Conservation (phyloP, 805 yeast species). For the Pichia pseudocactophila region DNA sequence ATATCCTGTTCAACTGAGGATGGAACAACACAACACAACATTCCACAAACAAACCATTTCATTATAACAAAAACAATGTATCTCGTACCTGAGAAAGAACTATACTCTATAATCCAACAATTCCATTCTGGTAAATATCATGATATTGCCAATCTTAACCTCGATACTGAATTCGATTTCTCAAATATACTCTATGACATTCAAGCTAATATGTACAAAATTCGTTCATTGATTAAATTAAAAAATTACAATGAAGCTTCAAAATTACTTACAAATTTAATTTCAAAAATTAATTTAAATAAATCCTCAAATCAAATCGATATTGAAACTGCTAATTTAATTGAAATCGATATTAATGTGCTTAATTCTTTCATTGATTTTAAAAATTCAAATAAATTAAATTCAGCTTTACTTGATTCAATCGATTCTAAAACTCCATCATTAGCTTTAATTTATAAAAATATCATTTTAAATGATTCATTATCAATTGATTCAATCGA, state of each 20-base stretch:
- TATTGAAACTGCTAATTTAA: slow-evolving; percentile 1
- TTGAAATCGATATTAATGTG: slow-evolving; percentile 2
- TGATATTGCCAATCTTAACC: slow-evolving; percentile 13
- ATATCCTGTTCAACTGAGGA: too few species aligned
- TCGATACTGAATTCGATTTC: slow-evolving; percentile 21
- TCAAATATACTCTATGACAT: slow-evolving; percentile 18
- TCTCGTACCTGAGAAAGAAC: slow-evolving; percentile 17
- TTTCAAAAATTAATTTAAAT: not conserved
- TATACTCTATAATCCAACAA: slow-evolving; percentile 25
- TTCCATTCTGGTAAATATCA: slow-evolving; percentile 21
- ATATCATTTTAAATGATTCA: slow-evolving; percentile 8
- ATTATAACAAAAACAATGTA: slow-evolving; percentile 12
- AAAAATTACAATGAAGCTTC: not conserved
- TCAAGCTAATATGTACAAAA: slow-evolving; percentile 20
- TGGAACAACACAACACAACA: too few species aligned
- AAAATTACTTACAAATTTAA: not conserved
- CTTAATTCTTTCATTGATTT: slow-evolving; percentile 3
- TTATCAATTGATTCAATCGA: not conserved
- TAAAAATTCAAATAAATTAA: slow-evolving; percentile 1
- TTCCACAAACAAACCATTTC: not conserved
- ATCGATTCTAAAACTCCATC: slow-evolving; percentile 18
- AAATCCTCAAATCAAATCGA: slow-evolving; percentile 2
- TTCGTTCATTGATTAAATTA: slow-evolving; percentile 14
- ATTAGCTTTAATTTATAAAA: slow-evolving; percentile 19
- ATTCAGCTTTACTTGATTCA: slow-evolving; percentile 6